phyloP scores from a whole-genome alignment of 768 basidiomycete genomes.

The Filobasidium floriforme region DNA sequence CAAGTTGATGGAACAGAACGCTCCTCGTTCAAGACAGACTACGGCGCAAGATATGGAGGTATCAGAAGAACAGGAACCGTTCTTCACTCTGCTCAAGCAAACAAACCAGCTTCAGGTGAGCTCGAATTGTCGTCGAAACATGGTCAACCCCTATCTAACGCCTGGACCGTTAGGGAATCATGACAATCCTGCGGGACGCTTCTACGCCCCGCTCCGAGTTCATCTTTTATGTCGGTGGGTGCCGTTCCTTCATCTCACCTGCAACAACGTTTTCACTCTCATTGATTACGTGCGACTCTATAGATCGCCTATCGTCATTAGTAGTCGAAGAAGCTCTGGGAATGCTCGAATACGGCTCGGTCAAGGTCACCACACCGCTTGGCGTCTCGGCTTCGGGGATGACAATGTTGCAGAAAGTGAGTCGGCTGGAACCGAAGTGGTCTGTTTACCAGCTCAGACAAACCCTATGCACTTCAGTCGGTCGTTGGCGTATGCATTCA shows the following conservation, averaged over 20 bases:
- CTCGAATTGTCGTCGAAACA: slow-evolving; percentile 3
- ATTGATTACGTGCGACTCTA: background rate
- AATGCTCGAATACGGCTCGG: slow-evolving; percentile 62
- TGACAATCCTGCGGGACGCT: slow-evolving; percentile 71
- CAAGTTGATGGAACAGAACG: slow-evolving; percentile 51
- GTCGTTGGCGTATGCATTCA: slow-evolving; percentile 84
- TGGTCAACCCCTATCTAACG: too few relatives aligned
- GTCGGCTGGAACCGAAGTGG: background rate
- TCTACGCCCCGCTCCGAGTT: slow-evolving; percentile 74
- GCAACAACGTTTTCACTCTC: background rate
- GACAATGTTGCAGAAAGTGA: slow-evolving; percentile 11
- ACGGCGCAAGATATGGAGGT: slow-evolving; percentile 47
- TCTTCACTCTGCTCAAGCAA: slow-evolving; percentile 54
- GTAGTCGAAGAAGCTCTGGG: slow-evolving; percentile 78
- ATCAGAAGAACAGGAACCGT: slow-evolving; percentile 32
- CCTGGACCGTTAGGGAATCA: slow-evolving; percentile 60
- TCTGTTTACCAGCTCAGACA: too few relatives aligned
- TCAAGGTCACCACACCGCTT: slow-evolving; percentile 60
- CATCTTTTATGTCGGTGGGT: slow-evolving; percentile 62
- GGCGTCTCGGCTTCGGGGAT: slow-evolving; percentile 33
- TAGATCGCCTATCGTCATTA: slow-evolving; percentile 71
- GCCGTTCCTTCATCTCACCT: background rate
- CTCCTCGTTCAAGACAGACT: background rate
- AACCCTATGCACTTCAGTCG: slow-evolving; percentile 47
- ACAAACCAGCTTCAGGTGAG: slow-evolving; percentile 72